phyloP scores from a whole-genome alignment of 306 rosid species.

The barrel medic (Medicago truncatula) region MtrunA17r5.0-ANR NC_053042.1:27744501-27745000 shows the following conservation, averaged over 20 bases:
- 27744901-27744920: conserved; percentile 28
- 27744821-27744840: conserved; percentile 42
- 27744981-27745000: not conserved
- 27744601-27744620: conserved; percentile 18
- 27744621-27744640: conserved; percentile 36
- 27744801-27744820: conserved; percentile 37
- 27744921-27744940: not conserved
- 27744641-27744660: conserved; percentile 61
- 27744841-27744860: conserved; percentile 46
- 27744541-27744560: not conserved
- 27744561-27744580: conserved; percentile 28
- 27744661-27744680: conserved; percentile 41
- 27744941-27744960: conserved; percentile 16
- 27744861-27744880: conserved; percentile 72
- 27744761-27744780: not conserved
- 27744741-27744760: too few species aligned
- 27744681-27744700: conserved; percentile 32
- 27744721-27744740: conserved; percentile 43
- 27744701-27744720: conserved; percentile 32
- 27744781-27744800: conserved; percentile 33
- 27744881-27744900: conserved; percentile 33
- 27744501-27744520: not conserved
- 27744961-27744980: conserved; percentile 4
- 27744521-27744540: not conserved
- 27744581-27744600: not conserved